Percentiles rank a stretch among this genome's conserved stretches.
phyloP scores from a whole-genome alignment of 2,329 filamentous ascomycete genomes.

The Xylariaceae sp. region DNA sequence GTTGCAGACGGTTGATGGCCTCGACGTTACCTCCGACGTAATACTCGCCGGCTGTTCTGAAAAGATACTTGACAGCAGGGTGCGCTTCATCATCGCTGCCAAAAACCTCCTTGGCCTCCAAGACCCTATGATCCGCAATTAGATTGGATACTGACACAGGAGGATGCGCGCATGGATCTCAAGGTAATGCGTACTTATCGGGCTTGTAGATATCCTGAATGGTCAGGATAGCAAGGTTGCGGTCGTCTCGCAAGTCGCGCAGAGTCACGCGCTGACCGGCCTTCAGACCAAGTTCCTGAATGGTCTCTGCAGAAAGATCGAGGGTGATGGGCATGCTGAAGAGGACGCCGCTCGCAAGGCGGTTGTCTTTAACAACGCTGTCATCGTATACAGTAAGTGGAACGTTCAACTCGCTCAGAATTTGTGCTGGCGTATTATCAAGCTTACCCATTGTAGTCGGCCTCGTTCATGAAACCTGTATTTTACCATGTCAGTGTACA shows the following conservation, averaged over 20 bases:
- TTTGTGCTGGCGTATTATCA: background rate
- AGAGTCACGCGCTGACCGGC: slow-evolving; percentile 77
- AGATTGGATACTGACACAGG: slow-evolving; percentile 42
- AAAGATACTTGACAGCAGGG: slow-evolving; percentile 87
- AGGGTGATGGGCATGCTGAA: slow-evolving; percentile 97
- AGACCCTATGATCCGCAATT: slow-evolving; percentile 49
- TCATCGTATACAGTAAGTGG: slow-evolving; percentile 1
- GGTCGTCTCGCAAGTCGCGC: slow-evolving; percentile 92
- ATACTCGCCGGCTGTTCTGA: slow-evolving; percentile 73
- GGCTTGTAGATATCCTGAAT: slow-evolving; percentile 93
- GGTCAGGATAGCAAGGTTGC: slow-evolving; percentile 90
- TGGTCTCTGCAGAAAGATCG: slow-evolving; percentile 69
- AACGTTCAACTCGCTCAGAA: background rate
- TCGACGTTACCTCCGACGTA: slow-evolving; percentile 96
- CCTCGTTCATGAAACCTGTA: slow-evolving; percentile 90
- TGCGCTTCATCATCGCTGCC: slow-evolving; percentile 85
- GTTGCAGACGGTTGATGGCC: slow-evolving; percentile 88
- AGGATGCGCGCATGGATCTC: slow-evolving; percentile 38
- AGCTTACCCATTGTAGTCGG: slow-evolving; percentile 84
- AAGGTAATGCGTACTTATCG: slow-evolving; percentile 66
- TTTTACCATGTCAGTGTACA: slow-evolving; percentile 27
- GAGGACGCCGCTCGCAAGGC: slow-evolving; percentile 80
- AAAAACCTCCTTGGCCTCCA: slow-evolving; percentile 92
- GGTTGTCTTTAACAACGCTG: slow-evolving; percentile 83
- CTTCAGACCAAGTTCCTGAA: slow-evolving; percentile 72